These are phyloP conservation scores for Fusarium vanettenii DNA, from an alignment of 2,329 filamentous ascomycete species.

Conservation along the genomic window DNA sequence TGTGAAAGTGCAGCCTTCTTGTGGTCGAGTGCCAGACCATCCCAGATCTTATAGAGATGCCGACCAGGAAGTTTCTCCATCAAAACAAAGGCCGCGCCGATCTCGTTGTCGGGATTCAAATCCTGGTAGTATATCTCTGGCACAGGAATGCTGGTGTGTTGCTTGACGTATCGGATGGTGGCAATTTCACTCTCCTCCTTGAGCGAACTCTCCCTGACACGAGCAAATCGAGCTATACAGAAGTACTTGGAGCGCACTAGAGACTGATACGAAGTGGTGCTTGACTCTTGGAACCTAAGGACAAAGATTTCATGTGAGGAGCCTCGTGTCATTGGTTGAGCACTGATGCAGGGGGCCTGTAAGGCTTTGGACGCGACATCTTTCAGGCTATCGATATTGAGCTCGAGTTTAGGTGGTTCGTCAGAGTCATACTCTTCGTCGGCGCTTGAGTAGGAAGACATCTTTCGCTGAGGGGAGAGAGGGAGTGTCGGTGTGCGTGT, in stretches of 20 bases:
- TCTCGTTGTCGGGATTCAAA: neutral
- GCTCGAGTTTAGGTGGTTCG: neutral
- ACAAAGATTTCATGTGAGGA: slow-evolving; percentile 3
- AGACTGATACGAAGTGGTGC: neutral
- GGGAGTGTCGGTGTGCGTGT: too few relatives aligned
- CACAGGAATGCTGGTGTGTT: slow-evolving; percentile 2
- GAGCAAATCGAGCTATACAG: slow-evolving; percentile 7
- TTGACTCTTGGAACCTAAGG: neutral
- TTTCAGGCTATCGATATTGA: neutral
- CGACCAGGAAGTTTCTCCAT: slow-evolving; percentile 6
- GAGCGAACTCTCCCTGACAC: neutral
- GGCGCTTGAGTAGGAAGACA: neutral
- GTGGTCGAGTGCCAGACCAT: neutral
- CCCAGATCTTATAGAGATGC: slow-evolving; percentile 3
- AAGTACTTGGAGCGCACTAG: neutral
- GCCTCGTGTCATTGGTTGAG: neutral
- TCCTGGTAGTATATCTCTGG: slow-evolving; percentile 12
- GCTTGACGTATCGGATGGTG: slow-evolving; percentile 5
- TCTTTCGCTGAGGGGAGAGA: neutral
- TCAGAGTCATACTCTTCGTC: slow-evolving; percentile 2
- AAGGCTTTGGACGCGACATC: neutral
- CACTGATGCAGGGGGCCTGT: neutral
- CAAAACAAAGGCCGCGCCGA: slow-evolving; percentile 2
- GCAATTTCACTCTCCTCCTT: slow-evolving; percentile 12
- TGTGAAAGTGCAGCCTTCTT: neutral